These are phyloP conservation scores for Leucosporidium yakuticum DNA, from an alignment of 768 basidiomycete species.

Conservation along the genomic window DNA sequence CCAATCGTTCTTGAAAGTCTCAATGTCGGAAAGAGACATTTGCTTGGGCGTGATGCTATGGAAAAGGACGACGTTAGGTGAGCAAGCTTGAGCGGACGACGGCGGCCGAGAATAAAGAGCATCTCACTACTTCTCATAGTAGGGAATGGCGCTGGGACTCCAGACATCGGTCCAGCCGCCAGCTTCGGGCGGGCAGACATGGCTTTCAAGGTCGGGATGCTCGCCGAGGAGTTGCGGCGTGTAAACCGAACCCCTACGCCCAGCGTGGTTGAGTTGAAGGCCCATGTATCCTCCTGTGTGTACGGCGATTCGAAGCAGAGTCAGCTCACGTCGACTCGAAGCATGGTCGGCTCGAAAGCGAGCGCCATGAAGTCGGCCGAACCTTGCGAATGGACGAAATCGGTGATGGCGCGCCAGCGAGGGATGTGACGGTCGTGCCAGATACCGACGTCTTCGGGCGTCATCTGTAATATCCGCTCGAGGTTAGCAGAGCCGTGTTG, in stretches of 20 bases:
- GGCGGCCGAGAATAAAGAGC: slow-evolving; percentile 6
- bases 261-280: slow-evolving; percentile 14
- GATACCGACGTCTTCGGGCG: slow-evolving; percentile 19
- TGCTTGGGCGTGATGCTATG: slow-evolving; percentile 52
- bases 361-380: neutral
- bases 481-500: neutral
- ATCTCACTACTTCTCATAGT: slow-evolving; percentile 45
- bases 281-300: slow-evolving; percentile 17
- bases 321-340: neutral
- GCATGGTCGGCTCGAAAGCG: neutral
- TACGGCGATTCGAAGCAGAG: neutral
- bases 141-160: slow-evolving; percentile 58
- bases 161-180: slow-evolving; percentile 69
- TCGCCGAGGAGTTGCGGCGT: slow-evolving; percentile 12
- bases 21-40: slow-evolving; percentile 55
- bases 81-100: neutral
- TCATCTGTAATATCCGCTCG: slow-evolving; percentile 3
- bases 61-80: no score
- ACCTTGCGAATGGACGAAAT: slow-evolving; percentile 19
- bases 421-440: slow-evolving; percentile 12
- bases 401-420: slow-evolving; percentile 4
- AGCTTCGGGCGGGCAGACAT: slow-evolving; percentile 46
- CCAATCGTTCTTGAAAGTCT: slow-evolving; percentile 59
- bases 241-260: slow-evolving; percentile 12
- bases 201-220: slow-evolving; percentile 27